Evolutionary conservation across 192 early-diverging fungal genomes (phyloP).

Genomic region (Entomortierella lignicola): DNA sequence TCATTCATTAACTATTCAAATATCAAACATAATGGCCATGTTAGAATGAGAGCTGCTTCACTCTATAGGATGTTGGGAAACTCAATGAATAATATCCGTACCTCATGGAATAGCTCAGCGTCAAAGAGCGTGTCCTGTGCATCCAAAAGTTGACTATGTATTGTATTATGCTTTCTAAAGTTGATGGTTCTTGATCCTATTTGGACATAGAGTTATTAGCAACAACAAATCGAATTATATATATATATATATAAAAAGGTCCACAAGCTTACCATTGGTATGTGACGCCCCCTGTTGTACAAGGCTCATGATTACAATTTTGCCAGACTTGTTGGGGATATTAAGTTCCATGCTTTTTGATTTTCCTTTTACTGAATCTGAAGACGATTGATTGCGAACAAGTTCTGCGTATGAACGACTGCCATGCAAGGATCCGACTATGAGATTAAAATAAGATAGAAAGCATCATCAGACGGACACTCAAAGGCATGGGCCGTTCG

Average conservation of each 20-base stretch:
- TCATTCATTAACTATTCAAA: slow-evolving; percentile 28
- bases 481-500: no score
- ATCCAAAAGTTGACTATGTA: slow-evolving; percentile 50
- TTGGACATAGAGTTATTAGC: neutral
- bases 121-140: slow-evolving; percentile 62
- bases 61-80: neutral
- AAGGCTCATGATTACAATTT: slow-evolving; percentile 42
- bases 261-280: slow-evolving; percentile 7
- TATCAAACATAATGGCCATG: neutral
- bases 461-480: no score
- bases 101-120: slow-evolving; percentile 58
- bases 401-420: slow-evolving; percentile 41
- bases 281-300: slow-evolving; percentile 21
- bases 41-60: no score
- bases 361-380: neutral
- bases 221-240: neutral
- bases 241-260: no score
- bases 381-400: slow-evolving; percentile 18
- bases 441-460: neutral
- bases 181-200: slow-evolving; percentile 8
- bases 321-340: slow-evolving; percentile 37
- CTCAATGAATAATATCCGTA: slow-evolving; percentile 3
- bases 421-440: slow-evolving; percentile 41
- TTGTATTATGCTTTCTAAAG: neutral
- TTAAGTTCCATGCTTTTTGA: slow-evolving; percentile 31